Evolutionary conservation across 1,284 basidiomycete species (phyloP).

Genomic region (Fomitopsis palustris): DNA sequence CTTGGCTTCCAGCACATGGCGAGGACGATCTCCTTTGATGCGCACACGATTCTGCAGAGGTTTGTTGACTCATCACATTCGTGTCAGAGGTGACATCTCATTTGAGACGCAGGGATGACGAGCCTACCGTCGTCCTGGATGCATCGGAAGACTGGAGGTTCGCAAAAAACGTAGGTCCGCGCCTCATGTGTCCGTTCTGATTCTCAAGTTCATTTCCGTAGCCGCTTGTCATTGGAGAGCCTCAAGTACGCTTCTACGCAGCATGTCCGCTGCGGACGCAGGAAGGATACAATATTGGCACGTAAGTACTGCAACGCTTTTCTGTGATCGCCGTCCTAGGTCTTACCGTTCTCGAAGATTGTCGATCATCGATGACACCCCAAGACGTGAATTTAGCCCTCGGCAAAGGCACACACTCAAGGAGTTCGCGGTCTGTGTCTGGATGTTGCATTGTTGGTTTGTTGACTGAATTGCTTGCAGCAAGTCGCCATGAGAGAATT

Average conservation of each 20-base stretch:
- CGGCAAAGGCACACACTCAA: conserved; percentile 89
- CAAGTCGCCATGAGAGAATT: conserved; percentile 94
- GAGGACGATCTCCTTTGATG: conserved; percentile 75
- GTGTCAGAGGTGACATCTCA: background rate
- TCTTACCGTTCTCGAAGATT: conserved; percentile 41
- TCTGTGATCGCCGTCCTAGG: conserved; percentile 4
- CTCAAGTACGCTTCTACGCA: conserved; percentile 86
- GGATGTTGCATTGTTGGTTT: background rate
- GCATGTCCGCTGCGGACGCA: conserved; percentile 86
- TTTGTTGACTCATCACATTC: conserved; percentile 29
- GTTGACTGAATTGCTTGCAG: conserved; percentile 25
- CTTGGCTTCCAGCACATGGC: conserved; percentile 50
- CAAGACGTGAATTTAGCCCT: conserved; percentile 83
- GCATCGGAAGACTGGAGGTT: conserved; percentile 87
- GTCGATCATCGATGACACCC: conserved; percentile 83
- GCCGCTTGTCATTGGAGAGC: conserved; percentile 71
- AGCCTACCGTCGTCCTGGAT: conserved; percentile 86
- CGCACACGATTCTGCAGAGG: conserved; percentile 82
- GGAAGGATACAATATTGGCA: conserved; percentile 89
- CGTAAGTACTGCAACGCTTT: conserved; percentile 36
- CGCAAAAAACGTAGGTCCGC: conserved; percentile 57
- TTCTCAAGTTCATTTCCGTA: conserved; percentile 30
- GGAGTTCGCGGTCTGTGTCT: conserved; percentile 71
- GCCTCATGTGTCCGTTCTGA: background rate
- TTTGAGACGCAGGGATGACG: conserved; percentile 58